Conservation (phyloP, 106 monocot genomes). For the Dioscorea zingiberensis region DNA sequence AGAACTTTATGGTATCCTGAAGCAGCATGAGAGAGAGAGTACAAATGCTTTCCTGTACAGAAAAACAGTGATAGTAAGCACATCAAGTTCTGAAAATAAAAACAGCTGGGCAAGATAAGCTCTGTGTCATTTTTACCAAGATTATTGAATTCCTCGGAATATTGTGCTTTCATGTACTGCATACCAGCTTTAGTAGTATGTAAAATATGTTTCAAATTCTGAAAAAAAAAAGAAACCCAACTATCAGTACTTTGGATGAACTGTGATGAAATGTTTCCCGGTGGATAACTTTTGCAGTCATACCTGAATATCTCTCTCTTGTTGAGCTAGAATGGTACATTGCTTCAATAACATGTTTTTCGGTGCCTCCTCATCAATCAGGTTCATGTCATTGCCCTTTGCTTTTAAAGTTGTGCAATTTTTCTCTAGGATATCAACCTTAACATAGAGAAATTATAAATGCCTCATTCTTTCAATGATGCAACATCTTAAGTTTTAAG, state of each 20-base stretch:
- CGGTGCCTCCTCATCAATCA: conserved; percentile 17
- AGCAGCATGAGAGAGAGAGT: conserved; percentile 53
- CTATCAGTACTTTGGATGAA: too few relatives aligned
- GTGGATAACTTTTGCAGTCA: not conserved
- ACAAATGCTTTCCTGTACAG: conserved; percentile 52
- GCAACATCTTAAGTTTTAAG: too few relatives aligned
- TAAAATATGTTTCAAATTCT: conserved; percentile 68
- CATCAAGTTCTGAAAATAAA: not conserved
- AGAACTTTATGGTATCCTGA: conserved; percentile 82
- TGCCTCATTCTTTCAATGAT: too few relatives aligned
- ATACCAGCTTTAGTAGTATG: conserved; percentile 43
- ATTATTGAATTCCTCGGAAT: conserved; percentile 49
- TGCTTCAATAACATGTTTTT: conserved; percentile 22
- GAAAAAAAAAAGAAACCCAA: not conserved
- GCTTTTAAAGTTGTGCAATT: conserved; percentile 28
- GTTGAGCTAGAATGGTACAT: conserved; percentile 32
- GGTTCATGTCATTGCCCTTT: conserved; percentile 2
- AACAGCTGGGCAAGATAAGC: too few relatives aligned
- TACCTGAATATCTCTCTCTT: conserved; percentile 79
- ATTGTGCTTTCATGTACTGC: conserved; percentile 52
- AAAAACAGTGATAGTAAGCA: not conserved
- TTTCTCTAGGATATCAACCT: conserved; percentile 28
- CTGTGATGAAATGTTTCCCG: too few relatives aligned
- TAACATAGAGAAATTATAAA: not conserved
- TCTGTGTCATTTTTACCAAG: conserved; percentile 36